A percentile compares a stretch with the other conserved stretches of the same genome.
Conservation (phyloP, 306 rosid genomes). For the Trifolium subterraneum region DNA sequence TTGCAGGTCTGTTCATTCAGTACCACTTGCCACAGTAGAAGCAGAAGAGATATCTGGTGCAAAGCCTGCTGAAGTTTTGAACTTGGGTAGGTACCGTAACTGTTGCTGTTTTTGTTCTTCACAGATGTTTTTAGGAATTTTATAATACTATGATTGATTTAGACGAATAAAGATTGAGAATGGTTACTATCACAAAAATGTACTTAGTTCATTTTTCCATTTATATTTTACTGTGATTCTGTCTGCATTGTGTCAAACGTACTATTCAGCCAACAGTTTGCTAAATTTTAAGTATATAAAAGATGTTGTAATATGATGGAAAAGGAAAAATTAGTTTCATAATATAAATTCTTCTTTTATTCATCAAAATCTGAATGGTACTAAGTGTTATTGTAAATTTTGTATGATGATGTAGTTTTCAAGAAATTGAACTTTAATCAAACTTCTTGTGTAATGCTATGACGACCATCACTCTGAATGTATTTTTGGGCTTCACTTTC, state of each 20-base stretch:
- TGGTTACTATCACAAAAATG: not conserved
- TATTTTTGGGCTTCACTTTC: conserved; percentile 41
- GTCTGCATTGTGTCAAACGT: not conserved
- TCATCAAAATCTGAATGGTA: conserved; percentile 15
- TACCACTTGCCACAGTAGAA: conserved; percentile 71
- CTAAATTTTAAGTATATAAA: conserved; percentile 8
- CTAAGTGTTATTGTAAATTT: conserved; percentile 21
- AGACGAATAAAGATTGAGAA: conserved; percentile 5
- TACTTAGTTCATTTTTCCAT: not conserved
- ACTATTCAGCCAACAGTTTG: conserved; percentile 10
- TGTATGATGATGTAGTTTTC: conserved; percentile 16
- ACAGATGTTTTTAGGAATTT: not conserved
- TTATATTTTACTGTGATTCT: not conserved
- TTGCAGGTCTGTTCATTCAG: conserved; percentile 66
- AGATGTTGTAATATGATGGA: not conserved
- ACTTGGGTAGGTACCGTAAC: conserved; percentile 63
- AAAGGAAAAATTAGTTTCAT: conserved; percentile 6
- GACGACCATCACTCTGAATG: conserved; percentile 32
- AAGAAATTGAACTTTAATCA: not conserved
- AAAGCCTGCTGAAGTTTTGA: conserved; percentile 85
- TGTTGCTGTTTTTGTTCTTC: conserved; percentile 22
- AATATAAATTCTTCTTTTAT: not conserved
- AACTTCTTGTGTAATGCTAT: conserved; percentile 13
- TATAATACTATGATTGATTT: conserved; percentile 6
- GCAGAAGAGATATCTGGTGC: conserved; percentile 84